Base-by-base conservation (phyloP, 345 rosid genomes). In the Gossypium australe region DNA sequence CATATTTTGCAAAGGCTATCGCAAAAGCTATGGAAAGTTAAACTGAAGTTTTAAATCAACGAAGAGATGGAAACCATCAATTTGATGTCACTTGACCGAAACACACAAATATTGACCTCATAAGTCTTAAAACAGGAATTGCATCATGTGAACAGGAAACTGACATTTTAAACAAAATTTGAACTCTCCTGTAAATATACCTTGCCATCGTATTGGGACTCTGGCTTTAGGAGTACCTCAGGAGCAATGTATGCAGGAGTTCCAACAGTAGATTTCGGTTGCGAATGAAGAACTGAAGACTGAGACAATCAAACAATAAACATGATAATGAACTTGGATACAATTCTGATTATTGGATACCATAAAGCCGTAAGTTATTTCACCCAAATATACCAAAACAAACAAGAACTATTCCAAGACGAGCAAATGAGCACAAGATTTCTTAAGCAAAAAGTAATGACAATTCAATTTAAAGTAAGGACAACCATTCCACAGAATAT, bases 171-270 rank as follows among this genome's bases (percentile, higher is more conserved):
- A 78, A 56, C 11, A 27, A 47, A 34, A 13, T 64, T 61, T 56
- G 43, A 70, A 52, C 16, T 60, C n/a, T n/a, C 17, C 16, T 44
- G 38, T 41, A 20, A 66, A 69, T 10, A 71, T 81, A 93, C 99
- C 98, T 95, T 95, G 84, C 98, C 98, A 81, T 95, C 98, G 44
- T 95, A 95, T 77, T 57, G 62, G 24, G 62, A 57, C 13, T 91
- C 93, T 73, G 86, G 90, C 80, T 86, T 91, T 66, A 87, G 84
- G 20, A 93, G 79, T 41, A 95, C 98, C 86, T 95, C 99, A 14
- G 98, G 97, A 72, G 99, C 99, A 22, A 93, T 95, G 74, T 91
- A 93, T 9, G 99, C 98, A 79, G 99, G 99, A 78, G 98, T 95
- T 48, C 99, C 99, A n/a, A 95, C 98, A 8, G 97, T 95, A 52